A percentile compares a stretch with the other conserved stretches of the same genome.
These are phyloP conservation scores for Ceratocystis albifundus DNA, from an alignment of 2,329 filamentous ascomycete species.

Conservation along the genomic window DNA sequence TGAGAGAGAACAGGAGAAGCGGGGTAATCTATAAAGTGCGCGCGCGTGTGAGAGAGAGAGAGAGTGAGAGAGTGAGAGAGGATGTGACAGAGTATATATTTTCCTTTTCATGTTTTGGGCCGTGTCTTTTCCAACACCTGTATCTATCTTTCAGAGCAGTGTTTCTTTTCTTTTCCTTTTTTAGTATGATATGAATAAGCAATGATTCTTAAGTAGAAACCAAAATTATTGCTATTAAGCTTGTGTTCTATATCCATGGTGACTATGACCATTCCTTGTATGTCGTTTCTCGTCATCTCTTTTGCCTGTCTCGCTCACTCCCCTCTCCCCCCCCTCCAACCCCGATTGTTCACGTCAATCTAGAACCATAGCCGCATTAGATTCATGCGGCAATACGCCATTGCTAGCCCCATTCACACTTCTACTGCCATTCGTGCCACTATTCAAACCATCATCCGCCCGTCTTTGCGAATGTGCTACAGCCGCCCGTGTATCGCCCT, in stretches of 20 bases:
- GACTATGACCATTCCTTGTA: neutral
- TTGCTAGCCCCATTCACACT: slow-evolving; percentile 2
- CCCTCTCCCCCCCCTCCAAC: neutral
- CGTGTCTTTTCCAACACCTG: neutral
- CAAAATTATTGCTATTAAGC: slow-evolving; percentile 7
- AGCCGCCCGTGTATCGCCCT: slow-evolving; percentile 37
- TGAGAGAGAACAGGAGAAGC: slow-evolving; percentile 76
- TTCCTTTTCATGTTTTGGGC: neutral
- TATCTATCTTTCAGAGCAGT: neutral
- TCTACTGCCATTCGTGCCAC: slow-evolving; percentile 28
- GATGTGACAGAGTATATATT: neutral
- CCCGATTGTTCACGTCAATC: slow-evolving; percentile 26
- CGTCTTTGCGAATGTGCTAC: slow-evolving; percentile 18
- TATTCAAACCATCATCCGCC: slow-evolving; percentile 5
- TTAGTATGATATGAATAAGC: neutral
- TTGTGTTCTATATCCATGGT: neutral
- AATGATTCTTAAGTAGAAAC: slow-evolving; percentile 1
- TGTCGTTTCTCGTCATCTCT: neutral
- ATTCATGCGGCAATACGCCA: slow-evolving; percentile 23
- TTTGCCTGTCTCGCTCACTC: neutral
- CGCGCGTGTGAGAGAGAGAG: too few species aligned
- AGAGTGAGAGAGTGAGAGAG: too few species aligned
- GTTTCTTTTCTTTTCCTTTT: neutral
- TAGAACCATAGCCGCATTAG: slow-evolving; percentile 38
- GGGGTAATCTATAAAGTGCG: slow-evolving; percentile 63